A percentile compares a stretch with the other conserved stretches of the same genome.
Evolutionary conservation across 805 yeast genomes (phyloP).

Genomic region (Limtongozyma cylindracea): DNA sequence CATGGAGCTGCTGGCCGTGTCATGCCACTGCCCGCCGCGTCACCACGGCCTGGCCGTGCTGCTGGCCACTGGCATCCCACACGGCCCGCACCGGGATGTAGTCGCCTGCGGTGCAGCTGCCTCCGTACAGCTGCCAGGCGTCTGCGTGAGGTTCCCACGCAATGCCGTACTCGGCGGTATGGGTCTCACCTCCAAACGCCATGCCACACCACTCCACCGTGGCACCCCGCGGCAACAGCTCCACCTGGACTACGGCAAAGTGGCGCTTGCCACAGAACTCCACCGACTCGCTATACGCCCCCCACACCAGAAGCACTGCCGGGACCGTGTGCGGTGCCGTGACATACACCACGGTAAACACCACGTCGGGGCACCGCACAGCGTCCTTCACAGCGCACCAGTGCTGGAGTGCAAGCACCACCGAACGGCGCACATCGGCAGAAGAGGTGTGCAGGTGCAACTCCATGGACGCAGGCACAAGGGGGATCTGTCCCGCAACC

Average conservation of each 20-base stretch:
- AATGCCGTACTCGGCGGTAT: no score
- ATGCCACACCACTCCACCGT: slow-evolving; percentile 61
- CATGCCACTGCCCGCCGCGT: no score
- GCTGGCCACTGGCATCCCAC: no score
- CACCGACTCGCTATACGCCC: slow-evolving; percentile 7
- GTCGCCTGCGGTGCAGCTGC: no score
- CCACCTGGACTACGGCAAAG: slow-evolving; percentile 29
- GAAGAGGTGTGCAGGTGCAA: slow-evolving; percentile 5
- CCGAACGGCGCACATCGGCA: slow-evolving; percentile 5
- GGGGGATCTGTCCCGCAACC: slow-evolving; percentile 81
- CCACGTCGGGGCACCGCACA: slow-evolving; percentile 19
- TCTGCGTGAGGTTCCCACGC: no score
- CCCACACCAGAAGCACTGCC: slow-evolving; percentile 24
- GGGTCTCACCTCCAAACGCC: no score
- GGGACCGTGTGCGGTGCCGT: slow-evolving; percentile 7
- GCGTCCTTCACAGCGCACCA: slow-evolving; percentile 34
- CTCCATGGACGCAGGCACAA: slow-evolving; percentile 48
- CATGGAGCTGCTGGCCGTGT: no score
- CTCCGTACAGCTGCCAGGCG: no score
- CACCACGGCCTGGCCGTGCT: no score
- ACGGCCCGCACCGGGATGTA: no score
- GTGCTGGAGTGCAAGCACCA: slow-evolving; percentile 49
- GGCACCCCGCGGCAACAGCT: slow-evolving; percentile 36
- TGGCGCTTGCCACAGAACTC: slow-evolving; percentile 3
- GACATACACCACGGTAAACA: slow-evolving; percentile 25